Evolutionary conservation across 2,329 filamentous ascomycete species (phyloP), one percentile per base, ranked within the genome.

Genomic region (Coleophoma cylindrospora): DNA sequence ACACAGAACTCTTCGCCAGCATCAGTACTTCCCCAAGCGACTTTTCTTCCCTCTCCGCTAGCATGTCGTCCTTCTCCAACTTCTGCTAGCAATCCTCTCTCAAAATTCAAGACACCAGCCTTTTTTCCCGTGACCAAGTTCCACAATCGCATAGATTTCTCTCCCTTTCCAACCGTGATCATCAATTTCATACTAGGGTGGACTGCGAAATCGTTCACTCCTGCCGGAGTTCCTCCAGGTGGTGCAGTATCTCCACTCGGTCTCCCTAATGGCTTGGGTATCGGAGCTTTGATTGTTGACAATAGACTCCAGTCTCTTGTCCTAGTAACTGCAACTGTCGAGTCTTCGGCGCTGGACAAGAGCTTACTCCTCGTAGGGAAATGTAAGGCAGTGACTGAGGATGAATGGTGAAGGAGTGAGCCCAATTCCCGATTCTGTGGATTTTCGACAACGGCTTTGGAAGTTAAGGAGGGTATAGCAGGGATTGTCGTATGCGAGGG

Each of bases 111-210:
- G 47, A 96, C 91, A 32, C 91, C 90, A 1, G 91, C 91, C 72
- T 96, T 96, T 73, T 92, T 95, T 14, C 91, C 94, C 3, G 92
- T 97, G 57, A 97, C 91, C 56, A 99, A 68, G 64, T 99, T 97
- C 94, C 94, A 99, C 57, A 97, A 69, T 56, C 94, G 77, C 88
- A 99, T 95, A 63, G 86, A 90, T 57, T 83, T 84, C 72, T 99
- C 94, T 57, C 91, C 91, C 61, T 86, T 89, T 58, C 89, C 87
- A 9, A 97, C 91, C 60, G 83, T 95, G 53, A 99, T 83, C 89
- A 97, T 96, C 46, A 99, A 75, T 72, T 96, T 97, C 80, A 95
- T 89, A 67, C 89, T 95, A 0, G 94, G 92, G 66, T 99, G 94
- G 22, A 99, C 87, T 2, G 92, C 90, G 67, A 99, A 95, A 66